phyloP scores from a whole-genome alignment of 495 filamentous ascomycete genomes.

The Aspergillus avenaceus region DNA sequence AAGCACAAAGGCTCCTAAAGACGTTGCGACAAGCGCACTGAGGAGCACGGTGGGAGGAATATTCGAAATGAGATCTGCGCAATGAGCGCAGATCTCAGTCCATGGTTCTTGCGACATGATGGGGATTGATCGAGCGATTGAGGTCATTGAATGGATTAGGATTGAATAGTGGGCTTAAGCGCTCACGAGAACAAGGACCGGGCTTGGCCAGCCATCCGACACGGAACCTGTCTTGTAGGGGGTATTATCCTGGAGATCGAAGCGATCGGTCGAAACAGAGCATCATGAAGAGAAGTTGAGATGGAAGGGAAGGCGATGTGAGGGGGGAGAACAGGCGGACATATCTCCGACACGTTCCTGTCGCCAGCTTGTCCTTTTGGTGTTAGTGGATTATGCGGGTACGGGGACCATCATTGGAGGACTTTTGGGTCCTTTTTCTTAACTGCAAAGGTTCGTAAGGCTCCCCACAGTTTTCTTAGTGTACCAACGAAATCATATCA shows the following conservation, averaged over 20 bases:
- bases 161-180: constrained; percentile 17
- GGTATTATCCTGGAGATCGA: constrained; percentile 9
- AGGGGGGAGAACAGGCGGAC: constrained; percentile 1
- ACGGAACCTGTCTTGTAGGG: constrained; percentile 11
- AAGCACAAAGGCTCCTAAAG: constrained; percentile 32
- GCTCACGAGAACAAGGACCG: constrained; percentile 21
- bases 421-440: not conserved
- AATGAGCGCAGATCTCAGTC: constrained; percentile 32
- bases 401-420: not conserved
- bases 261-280: constrained; percentile 6
- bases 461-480: not conserved
- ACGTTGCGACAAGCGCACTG: constrained; percentile 22
- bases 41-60: constrained; percentile 31
- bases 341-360: constrained; percentile 12
- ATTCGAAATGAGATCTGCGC: constrained; percentile 23
- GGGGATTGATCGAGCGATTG: not conserved
- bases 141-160: not conserved
- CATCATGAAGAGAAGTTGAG: constrained; percentile 5
- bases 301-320: constrained; percentile 9
- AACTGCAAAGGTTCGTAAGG: not conserved
- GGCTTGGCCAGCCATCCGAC: constrained; percentile 34
- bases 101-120: constrained; percentile 32
- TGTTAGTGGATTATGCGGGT: not conserved
- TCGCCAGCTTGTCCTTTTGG: constrained; percentile 44
- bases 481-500: not conserved